A percentile compares a stretch with the other conserved stretches of the same genome.
phyloP scores from a whole-genome alignment of 805 yeast genomes.

The Saccharomycopsis schoenii region DNA sequence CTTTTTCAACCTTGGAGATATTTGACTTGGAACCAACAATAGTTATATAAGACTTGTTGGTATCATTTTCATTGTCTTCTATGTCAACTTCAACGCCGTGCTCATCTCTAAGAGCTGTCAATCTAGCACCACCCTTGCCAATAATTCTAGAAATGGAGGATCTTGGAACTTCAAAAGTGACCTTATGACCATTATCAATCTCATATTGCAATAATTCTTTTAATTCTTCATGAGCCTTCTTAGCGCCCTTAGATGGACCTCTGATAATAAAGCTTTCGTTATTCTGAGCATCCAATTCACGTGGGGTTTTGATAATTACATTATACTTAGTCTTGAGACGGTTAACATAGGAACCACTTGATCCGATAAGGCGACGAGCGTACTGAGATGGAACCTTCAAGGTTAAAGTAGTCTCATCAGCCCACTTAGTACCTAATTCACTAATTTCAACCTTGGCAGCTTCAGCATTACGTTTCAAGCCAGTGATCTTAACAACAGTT shows the following conservation, averaged over 20 bases:
- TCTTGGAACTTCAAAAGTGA: constrained; percentile 55
- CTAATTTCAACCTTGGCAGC: constrained; percentile 54
- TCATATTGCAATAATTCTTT: constrained; percentile 78
- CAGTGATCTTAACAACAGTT: constrained; percentile 53
- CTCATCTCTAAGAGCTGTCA: constrained; percentile 67
- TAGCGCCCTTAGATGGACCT: constrained; percentile 88
- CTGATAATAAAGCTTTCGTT: constrained; percentile 57
- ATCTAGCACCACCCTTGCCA: constrained; percentile 80
- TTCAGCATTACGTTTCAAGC: constrained; percentile 69
- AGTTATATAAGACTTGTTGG: constrained; percentile 42
- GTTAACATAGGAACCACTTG: constrained; percentile 68
- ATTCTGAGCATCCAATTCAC: constrained; percentile 33
- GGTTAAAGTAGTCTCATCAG: constrained; percentile 65
- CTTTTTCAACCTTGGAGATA: constrained; percentile 59
- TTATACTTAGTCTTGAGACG: constrained; percentile 82
- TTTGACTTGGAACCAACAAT: constrained; percentile 71
- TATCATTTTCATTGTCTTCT: constrained; percentile 32
- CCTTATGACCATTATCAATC: constrained; percentile 69
- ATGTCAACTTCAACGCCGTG: constrained; percentile 44
- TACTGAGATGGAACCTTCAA: constrained; percentile 64
- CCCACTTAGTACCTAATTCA: constrained; percentile 60
- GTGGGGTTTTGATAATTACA: constrained; percentile 72
- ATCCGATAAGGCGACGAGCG: constrained; percentile 78
- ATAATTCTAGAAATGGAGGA: constrained; percentile 76
- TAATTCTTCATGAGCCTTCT: constrained; percentile 74